A percentile compares a stretch with the other conserved stretches of the same genome.
phyloP scores from a whole-genome alignment of 2,329 filamentous ascomycete species.

The Trichoderma sp. region DNA sequence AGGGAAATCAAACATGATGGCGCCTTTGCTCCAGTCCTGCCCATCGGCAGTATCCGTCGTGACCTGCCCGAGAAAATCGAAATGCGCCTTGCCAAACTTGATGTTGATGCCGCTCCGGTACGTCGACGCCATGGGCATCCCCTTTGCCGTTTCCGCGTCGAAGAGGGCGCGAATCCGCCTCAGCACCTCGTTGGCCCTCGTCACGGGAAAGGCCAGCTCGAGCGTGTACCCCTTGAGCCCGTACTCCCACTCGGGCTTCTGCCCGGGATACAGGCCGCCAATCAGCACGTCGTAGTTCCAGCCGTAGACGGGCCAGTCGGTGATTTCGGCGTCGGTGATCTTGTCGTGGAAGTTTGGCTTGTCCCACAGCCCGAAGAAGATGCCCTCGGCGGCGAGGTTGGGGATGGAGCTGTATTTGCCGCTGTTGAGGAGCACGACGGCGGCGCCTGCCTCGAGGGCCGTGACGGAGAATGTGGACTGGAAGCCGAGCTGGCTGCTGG shows the following conservation, averaged over 20 bases:
- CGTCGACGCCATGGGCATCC: conserved; percentile 51
- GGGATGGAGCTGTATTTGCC: conserved; percentile 50
- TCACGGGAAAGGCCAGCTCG: conserved; percentile 55
- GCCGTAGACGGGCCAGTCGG: conserved; percentile 52
- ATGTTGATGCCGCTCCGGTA: conserved; percentile 56
- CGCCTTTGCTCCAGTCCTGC: conserved; percentile 49
- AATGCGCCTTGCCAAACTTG: conserved; percentile 53
- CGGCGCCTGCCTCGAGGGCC: conserved; percentile 44
- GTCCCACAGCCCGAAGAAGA: conserved; percentile 53
- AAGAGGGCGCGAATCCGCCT: conserved; percentile 51
- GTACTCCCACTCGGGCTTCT: conserved; percentile 54
- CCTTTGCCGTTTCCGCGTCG: conserved; percentile 47
- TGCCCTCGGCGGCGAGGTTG: conserved; percentile 52
- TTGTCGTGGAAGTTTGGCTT: conserved; percentile 56
- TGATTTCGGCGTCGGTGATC: conserved; percentile 46
- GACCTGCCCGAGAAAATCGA: conserved; percentile 52
- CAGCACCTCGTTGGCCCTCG: conserved; percentile 50
- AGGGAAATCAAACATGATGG: conserved; percentile 58
- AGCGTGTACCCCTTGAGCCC: conserved; percentile 50
- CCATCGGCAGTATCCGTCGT: conserved; percentile 51
- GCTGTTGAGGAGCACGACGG: conserved; percentile 47
- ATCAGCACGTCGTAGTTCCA: conserved; percentile 58
- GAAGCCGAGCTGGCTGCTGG: conserved; percentile 49
- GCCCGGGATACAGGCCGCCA: conserved; percentile 51
- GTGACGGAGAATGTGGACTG: conserved; percentile 55